These are phyloP conservation scores for Ceratocystis albifundus DNA, from an alignment of 2,329 filamentous ascomycete species.

Conservation along the genomic window DNA sequence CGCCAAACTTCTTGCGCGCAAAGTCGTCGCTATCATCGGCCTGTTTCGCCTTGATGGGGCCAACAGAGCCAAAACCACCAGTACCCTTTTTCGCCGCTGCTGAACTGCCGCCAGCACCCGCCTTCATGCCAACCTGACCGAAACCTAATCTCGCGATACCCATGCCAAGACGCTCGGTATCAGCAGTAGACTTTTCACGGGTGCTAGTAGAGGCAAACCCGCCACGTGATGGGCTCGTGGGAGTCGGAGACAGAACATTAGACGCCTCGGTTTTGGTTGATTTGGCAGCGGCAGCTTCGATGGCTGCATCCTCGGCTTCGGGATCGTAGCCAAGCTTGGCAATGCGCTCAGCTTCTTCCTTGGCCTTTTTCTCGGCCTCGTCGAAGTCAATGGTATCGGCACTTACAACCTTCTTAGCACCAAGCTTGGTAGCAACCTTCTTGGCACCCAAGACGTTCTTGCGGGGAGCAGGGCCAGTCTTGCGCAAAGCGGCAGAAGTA, in stretches of 20 bases:
- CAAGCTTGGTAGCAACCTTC: constrained; percentile 68
- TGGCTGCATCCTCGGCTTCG: constrained; percentile 58
- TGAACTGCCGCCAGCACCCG: constrained; percentile 41
- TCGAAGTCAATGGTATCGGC: constrained; percentile 85
- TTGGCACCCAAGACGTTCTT: constrained; percentile 84
- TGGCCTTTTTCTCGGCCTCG: constrained; percentile 90
- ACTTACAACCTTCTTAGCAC: constrained; percentile 73
- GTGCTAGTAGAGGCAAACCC: constrained; percentile 52
- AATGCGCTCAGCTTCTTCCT: constrained; percentile 92
- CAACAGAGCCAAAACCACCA: constrained; percentile 77
- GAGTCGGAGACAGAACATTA: constrained; percentile 60
- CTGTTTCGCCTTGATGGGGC: constrained; percentile 53
- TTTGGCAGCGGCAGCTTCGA: constrained; percentile 51
- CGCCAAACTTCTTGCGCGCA: constrained; percentile 77
- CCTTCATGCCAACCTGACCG: constrained; percentile 60
- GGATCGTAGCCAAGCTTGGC: constrained; percentile 93
- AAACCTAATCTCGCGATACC: constrained; percentile 76
- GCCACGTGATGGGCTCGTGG: constrained; percentile 53
- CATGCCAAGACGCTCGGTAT: constrained; percentile 84
- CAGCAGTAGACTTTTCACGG: constrained; percentile 55
- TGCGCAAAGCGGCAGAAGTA: constrained; percentile 71
- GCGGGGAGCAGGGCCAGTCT: constrained; percentile 55
- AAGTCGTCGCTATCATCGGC: constrained; percentile 67
- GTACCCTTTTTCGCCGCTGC: constrained; percentile 59
- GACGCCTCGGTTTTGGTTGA: constrained; percentile 43